Base-by-base conservation (phyloP, 306 rosid genomes). In the Alnus glutinosa region DNA sequence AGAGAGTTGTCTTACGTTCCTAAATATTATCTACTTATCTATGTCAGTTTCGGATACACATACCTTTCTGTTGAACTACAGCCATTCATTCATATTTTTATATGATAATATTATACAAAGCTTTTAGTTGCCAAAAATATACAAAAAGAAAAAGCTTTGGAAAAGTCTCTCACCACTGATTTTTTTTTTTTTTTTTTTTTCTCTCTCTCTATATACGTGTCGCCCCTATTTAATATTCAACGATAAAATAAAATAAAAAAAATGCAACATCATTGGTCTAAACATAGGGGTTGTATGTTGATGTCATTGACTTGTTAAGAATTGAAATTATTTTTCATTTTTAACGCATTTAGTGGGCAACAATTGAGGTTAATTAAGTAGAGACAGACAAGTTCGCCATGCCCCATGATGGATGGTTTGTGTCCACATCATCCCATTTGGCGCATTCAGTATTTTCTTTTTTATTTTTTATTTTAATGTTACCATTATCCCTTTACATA, bases 81-180 rank as follows among this genome's bases (percentile, higher is more conserved):
- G 3, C 52, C 52, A 49, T 49, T 49, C 52, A 12, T 49, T 12
- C 13, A 9, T 49, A 49, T 49, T 9, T 49, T 49, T 9, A 3
- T 49, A 0, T 9, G 52, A 12, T 49, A 49, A 49, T 42, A 49
- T 14, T 49, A 9, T 49, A 7, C 2, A 18, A 9, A 58, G 9
- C 36, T 58, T 23, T 58, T 10, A 9, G 12, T 58, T 23, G 66
- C 14, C 36, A 58, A 58, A 28, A 8, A 42, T 16, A 2, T 62
- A 9, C 46, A 32, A 55, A 23, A 23, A 23, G 28, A 23, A 23
- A 58, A 68, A 18, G 36, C 46, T 32, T 28, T 37, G 55, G 36
- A 48, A 71, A 81, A 77, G 50, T 7, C 79, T 66, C 75, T 7
- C 37, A 51, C 59, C 82, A 55, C 37, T 64, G 16, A 23, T 37